Percentiles rank a stretch among this genome's conserved stretches.
Conservation (phyloP, 208 protist species). For the Acanthamoeba royreba region DNA sequence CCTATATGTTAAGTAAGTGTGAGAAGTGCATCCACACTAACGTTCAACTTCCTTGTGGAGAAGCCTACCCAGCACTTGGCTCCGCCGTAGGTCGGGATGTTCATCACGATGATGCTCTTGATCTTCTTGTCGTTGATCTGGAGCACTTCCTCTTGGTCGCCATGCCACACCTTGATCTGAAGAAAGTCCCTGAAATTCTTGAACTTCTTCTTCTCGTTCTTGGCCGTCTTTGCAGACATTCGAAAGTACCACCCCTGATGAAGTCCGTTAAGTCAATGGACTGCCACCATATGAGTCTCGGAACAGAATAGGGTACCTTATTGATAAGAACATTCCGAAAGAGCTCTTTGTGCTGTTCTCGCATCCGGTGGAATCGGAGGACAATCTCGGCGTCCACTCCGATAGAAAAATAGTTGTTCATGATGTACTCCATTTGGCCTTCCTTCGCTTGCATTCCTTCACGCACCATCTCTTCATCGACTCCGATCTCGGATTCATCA, state of each 20-base stretch:
- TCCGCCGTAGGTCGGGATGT: slow-evolving; percentile 21
- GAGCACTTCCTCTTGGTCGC: neutral
- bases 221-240: neutral
- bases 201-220: neutral
- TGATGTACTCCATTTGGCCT: slow-evolving; percentile 24
- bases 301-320: too few species aligned
- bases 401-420: slow-evolving; percentile 79
- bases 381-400: slow-evolving; percentile 72
- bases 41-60: too few species aligned
- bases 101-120: slow-evolving; percentile 45
- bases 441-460: neutral
- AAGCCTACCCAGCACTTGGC: neutral
- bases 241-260: neutral
- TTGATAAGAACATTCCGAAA: slow-evolving; percentile 69
- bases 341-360: slow-evolving; percentile 65
- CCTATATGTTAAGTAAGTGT: neutral
- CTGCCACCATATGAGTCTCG: too few species aligned
- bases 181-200: neutral
- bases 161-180: neutral
- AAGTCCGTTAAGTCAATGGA: too few species aligned
- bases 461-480: neutral
- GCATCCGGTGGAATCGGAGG: slow-evolving; percentile 69
- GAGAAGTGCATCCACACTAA: too few species aligned
- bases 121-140: neutral
- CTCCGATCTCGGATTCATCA: neutral